These are phyloP conservation scores for Camelina sativa DNA, from an alignment of 345 rosid species.

Conservation along the genomic window DNA sequence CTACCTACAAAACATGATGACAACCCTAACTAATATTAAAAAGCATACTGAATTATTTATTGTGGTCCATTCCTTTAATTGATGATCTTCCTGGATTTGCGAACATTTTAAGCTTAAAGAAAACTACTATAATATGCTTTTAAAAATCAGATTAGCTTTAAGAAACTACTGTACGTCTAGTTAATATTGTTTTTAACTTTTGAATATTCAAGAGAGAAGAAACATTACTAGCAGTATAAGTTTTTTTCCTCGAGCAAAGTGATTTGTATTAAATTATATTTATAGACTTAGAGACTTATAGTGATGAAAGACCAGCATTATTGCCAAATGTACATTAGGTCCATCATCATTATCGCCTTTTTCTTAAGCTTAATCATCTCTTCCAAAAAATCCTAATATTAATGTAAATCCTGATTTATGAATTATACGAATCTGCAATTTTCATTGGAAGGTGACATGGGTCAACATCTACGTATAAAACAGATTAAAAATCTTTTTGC, in stretches of 20 bases:
- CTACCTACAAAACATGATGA: constrained; percentile 27
- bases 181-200: constrained; percentile 6
- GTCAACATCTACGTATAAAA: constrained; percentile 9
- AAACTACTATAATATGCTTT: constrained; percentile 21
- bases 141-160: constrained; percentile 2
- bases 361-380: neutral
- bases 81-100: constrained; percentile 39
- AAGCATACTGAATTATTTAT: neutral
- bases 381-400: neutral
- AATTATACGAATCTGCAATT: neutral
- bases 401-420: neutral
- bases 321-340: constrained; percentile 32
- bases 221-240: neutral
- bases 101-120: constrained; percentile 34
- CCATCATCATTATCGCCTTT: constrained; percentile 19
- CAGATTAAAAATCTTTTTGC: constrained; percentile 9
- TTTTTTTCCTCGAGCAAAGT: constrained; percentile 41
- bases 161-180: neutral
- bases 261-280: constrained; percentile 13
- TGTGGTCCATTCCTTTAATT: constrained; percentile 26
- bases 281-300: no score
- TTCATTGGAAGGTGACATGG: neutral
- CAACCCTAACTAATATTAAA: neutral
- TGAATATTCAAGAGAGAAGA: constrained; percentile 16
- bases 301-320: constrained; percentile 35